A percentile compares a stretch with the other conserved stretches of the same genome.
Evolutionary conservation across 306 rosid genomes (phyloP).

Genomic region (Prunus dulcis): DNA sequence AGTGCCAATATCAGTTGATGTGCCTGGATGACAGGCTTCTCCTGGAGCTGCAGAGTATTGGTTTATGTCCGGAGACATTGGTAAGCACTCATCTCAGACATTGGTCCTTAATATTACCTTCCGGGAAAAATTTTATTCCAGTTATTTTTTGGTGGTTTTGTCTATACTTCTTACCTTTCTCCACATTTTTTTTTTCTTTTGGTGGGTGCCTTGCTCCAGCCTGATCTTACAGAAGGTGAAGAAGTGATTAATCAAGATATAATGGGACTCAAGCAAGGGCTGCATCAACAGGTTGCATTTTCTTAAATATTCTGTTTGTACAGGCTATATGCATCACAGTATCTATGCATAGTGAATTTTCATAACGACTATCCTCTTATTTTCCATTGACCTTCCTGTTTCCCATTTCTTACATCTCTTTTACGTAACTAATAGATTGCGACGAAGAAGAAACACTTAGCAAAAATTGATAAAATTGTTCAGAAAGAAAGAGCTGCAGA

Average conservation of each 20-base stretch:
- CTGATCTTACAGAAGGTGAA: constrained; percentile 78
- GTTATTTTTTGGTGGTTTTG: neutral
- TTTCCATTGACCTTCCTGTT: constrained; percentile 20
- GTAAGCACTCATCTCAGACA: constrained; percentile 40
- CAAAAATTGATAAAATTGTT: constrained; percentile 50
- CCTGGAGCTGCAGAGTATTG: constrained; percentile 85
- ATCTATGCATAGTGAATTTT: neutral
- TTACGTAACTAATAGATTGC: constrained; percentile 47
- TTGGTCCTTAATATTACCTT: constrained; percentile 18
- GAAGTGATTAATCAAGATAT: constrained; percentile 67
- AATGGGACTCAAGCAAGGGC: constrained; percentile 55
- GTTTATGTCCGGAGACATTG: constrained; percentile 73
- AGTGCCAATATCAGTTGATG: constrained; percentile 74
- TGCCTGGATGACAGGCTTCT: constrained; percentile 66
- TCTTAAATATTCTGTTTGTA: neutral
- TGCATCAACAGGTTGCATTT: constrained; percentile 60
- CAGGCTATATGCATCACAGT: neutral
- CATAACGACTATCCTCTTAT: neutral
- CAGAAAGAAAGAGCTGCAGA: constrained; percentile 58
- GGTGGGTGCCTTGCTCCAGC: constrained; percentile 47
- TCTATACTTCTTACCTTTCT: constrained; percentile 6
- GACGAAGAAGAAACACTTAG: constrained; percentile 61
- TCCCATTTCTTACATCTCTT: constrained; percentile 24
- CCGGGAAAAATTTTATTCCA: constrained; percentile 12
- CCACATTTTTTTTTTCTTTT: constrained; percentile 13